phyloP scores from a whole-genome alignment of 768 basidiomycete species.

The Xerocomellus chrysenteron region DNA sequence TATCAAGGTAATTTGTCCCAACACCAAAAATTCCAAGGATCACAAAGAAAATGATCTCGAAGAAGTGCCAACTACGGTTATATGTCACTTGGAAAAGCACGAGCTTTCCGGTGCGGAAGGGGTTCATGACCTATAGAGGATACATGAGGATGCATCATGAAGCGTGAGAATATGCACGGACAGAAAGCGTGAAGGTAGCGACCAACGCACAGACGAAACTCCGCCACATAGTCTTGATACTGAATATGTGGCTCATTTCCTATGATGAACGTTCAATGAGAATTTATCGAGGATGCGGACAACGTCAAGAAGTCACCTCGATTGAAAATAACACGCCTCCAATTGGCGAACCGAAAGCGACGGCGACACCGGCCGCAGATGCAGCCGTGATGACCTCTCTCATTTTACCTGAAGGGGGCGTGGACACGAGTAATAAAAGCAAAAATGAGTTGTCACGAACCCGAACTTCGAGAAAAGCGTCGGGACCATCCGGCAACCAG shows the following conservation, averaged over 20 bases:
- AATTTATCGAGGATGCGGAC: neutral
- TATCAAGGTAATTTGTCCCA: conserved; percentile 21
- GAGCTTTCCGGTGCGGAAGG: conserved; percentile 95
- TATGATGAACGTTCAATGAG: conserved; percentile 29
- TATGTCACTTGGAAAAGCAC: conserved; percentile 99
- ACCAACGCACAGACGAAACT: conserved; percentile 97
- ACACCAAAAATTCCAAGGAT: conserved; percentile 96
- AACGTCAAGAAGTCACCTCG: conserved; percentile 55
- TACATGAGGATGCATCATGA: conserved; percentile 23
- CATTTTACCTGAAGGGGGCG: conserved; percentile 56
- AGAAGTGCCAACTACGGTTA: conserved; percentile 98
- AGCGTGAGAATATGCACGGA: conserved; percentile 43
- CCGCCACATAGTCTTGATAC: conserved; percentile 97
- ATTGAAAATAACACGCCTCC: conserved; percentile 98
- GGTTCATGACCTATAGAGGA: conserved; percentile 83
- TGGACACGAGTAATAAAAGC: conserved; percentile 15
- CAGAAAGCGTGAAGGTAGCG: conserved; percentile 93
- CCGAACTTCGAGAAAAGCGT: conserved; percentile 83
- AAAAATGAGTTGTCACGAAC: conserved; percentile 42
- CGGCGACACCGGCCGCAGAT: conserved; percentile 96
- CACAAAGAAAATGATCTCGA: conserved; percentile 95
- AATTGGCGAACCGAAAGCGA: conserved; percentile 97
- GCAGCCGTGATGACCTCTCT: conserved; percentile 92
- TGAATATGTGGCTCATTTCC: conserved; percentile 99
- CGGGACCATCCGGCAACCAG: conserved; percentile 84